Evolutionary conservation across 192 early-diverging fungal genomes (phyloP).

Genomic region (Coemansia sp.): DNA sequence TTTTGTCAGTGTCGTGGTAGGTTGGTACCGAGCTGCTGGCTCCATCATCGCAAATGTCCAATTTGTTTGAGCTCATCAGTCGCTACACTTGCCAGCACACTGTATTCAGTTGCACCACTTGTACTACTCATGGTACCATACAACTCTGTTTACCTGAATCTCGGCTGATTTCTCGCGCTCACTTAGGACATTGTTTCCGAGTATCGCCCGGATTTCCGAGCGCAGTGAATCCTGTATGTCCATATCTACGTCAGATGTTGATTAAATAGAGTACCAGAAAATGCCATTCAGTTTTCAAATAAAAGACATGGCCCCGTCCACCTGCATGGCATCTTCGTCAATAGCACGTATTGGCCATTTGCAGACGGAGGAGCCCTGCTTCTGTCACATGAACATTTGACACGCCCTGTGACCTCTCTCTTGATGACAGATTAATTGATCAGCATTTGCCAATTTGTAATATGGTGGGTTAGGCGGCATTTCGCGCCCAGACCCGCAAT

Average conservation of each 20-base stretch:
- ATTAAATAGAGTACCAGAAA: conserved; percentile 2
- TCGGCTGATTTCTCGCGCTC: conserved; percentile 21
- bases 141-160: conserved; percentile 19
- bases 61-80: not conserved
- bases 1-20: conserved; percentile 9
- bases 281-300: not conserved
- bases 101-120: not conserved
- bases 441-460: not conserved
- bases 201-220: conserved; percentile 22
- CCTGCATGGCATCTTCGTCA: not conserved
- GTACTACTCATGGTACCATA: not conserved
- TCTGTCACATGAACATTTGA: conserved; percentile 14
- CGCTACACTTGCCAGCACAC: conserved; percentile 1
- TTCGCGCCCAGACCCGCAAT: too few species aligned
- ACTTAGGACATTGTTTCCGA: conserved; percentile 3
- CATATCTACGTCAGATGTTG: not conserved
- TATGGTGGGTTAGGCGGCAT: too few species aligned
- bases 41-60: not conserved
- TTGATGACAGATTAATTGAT: not conserved
- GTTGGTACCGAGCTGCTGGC: not conserved
- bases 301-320: not conserved
- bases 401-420: not conserved
- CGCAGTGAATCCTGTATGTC: conserved; percentile 14
- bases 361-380: conserved; percentile 1
- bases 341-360: not conserved